These are phyloP conservation scores for Brassica carinata DNA, from an alignment of 345 rosid species.

Conservation along the genomic window DNA sequence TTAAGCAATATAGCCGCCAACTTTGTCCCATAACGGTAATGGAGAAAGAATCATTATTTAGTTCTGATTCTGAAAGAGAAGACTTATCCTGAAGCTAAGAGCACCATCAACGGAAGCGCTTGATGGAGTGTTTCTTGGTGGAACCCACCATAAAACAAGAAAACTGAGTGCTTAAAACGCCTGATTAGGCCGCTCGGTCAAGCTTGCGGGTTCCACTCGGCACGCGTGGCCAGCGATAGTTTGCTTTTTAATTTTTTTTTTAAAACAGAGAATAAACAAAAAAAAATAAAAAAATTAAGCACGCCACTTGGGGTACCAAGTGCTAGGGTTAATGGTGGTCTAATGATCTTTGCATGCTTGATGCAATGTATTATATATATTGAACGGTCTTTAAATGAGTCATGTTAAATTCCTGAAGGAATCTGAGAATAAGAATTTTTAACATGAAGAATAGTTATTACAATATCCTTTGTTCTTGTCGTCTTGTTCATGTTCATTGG, in stretches of 20 bases:
- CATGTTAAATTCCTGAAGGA: neutral
- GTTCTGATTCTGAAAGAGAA: conserved; percentile 38
- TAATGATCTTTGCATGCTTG: conserved; percentile 19
- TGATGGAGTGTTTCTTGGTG: too few relatives aligned
- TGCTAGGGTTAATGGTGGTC: too few relatives aligned
- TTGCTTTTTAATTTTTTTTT: too few relatives aligned
- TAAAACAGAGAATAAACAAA: too few relatives aligned
- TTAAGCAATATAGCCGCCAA: conserved; percentile 22
- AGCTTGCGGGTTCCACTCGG: too few relatives aligned
- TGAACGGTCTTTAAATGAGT: conserved; percentile 15
- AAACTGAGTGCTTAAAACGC: too few relatives aligned
- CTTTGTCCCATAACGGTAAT: conserved; percentile 25
- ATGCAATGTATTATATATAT: conserved; percentile 17
- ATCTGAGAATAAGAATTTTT: neutral
- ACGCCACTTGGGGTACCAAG: too few relatives aligned
- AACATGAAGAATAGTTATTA: conserved; percentile 1
- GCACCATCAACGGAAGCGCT: too few relatives aligned
- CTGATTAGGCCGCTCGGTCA: too few relatives aligned
- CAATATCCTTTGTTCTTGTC: conserved; percentile 16
- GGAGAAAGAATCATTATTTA: conserved; percentile 15
- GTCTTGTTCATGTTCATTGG: conserved; percentile 21
- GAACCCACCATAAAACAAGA: too few relatives aligned
- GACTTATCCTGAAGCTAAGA: conserved; percentile 6
- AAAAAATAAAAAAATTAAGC: too few relatives aligned
- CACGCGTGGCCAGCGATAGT: too few relatives aligned